These are phyloP conservation scores for Nigrospora osmanthi DNA, from an alignment of 2,329 filamentous ascomycete species.

Conservation along the genomic window DNA sequence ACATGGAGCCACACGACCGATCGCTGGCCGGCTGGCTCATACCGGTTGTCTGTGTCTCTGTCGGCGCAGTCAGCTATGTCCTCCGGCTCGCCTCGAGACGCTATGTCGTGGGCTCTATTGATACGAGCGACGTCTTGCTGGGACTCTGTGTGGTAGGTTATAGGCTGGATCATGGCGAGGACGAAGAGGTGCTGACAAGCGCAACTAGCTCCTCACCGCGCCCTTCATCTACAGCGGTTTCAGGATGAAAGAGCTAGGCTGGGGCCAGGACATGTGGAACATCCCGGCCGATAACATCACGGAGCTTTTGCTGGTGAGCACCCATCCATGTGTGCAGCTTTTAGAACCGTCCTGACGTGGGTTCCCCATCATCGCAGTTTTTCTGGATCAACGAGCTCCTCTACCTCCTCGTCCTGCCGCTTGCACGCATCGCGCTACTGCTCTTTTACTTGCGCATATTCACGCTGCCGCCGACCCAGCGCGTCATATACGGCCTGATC, in stretches of 20 bases:
- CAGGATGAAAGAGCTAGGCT: background rate
- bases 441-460: slow-evolving; percentile 27
- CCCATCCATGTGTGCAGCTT: background rate
- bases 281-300: background rate
- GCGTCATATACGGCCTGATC: slow-evolving; percentile 16
- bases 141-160: background rate
- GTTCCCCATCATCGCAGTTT: background rate
- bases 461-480: slow-evolving; percentile 16
- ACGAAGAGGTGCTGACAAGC: background rate
- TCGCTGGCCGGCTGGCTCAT: too few relatives aligned
- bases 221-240: background rate
- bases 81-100: background rate
- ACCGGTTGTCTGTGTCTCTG: too few relatives aligned
- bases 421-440: slow-evolving; percentile 25
- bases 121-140: background rate
- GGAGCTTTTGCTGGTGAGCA: background rate
- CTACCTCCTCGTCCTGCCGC: slow-evolving; percentile 20
- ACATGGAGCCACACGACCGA: too few relatives aligned
- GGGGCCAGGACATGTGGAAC: slow-evolving; percentile 1
- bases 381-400: slow-evolving; percentile 14
- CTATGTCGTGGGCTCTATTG: background rate
- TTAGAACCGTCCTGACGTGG: background rate
- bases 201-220: background rate
- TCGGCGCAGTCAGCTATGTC: too few relatives aligned
- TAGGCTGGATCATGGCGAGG: background rate